Percentiles rank a stretch among this genome's conserved stretches.
These are phyloP conservation scores for Eremochloa ophiuroides DNA, from an alignment of 176 grass and related monocot genomes.

Conservation along the genomic window DNA sequence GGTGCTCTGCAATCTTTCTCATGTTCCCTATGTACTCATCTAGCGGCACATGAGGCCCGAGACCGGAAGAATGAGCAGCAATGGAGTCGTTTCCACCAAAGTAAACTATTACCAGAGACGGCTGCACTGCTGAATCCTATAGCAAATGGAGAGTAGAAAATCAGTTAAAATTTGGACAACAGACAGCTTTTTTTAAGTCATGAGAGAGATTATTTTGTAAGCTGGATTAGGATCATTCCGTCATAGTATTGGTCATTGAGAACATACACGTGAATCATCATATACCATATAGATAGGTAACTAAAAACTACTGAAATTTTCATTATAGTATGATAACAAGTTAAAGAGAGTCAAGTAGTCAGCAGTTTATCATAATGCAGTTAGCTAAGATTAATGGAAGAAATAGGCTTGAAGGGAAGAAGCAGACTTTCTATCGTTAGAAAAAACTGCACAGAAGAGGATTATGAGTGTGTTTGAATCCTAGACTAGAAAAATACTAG, in stretches of 20 bases:
- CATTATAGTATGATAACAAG: background rate
- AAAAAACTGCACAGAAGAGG: background rate
- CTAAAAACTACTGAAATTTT: background rate
- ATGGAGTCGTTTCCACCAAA: constrained; percentile 92
- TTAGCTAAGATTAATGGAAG: background rate
- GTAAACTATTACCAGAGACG: constrained; percentile 84
- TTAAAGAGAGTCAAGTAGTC: constrained; percentile 3
- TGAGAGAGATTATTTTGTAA: background rate
- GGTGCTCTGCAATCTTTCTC: constrained; percentile 73
- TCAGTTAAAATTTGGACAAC: background rate
- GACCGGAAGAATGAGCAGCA: constrained; percentile 54
- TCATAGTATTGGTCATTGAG: background rate
- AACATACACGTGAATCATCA: background rate
- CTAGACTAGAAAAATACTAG: too few species aligned
- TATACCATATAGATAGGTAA: background rate
- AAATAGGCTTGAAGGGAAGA: background rate
- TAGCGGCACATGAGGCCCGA: constrained; percentile 84
- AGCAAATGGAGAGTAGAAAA: background rate
- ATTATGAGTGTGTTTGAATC: background rate
- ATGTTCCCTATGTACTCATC: constrained; percentile 78
- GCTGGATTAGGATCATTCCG: background rate
- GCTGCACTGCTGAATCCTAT: constrained; percentile 55
- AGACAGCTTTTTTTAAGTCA: background rate
- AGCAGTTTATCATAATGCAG: background rate
- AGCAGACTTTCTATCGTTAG: background rate